These are phyloP conservation scores for Pseudomicrostroma phylloplanum DNA, from an alignment of 1,284 basidiomycete genomes.

Conservation along the genomic window DNA sequence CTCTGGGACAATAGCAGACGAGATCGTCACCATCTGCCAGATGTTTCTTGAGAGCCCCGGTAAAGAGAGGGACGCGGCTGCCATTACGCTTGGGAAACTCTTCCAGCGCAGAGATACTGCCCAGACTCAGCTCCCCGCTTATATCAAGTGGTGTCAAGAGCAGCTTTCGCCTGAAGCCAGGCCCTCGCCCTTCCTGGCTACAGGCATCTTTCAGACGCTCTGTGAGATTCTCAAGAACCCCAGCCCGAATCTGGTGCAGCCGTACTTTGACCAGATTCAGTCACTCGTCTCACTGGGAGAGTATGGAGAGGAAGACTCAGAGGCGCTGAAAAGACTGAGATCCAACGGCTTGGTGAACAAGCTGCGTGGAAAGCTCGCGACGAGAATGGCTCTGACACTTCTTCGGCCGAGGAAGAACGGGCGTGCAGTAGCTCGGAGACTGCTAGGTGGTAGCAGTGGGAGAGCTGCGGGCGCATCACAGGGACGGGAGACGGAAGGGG, in stretches of 20 bases:
- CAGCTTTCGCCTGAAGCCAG: conserved; percentile 48
- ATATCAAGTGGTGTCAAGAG: conserved; percentile 23
- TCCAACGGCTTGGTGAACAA: conserved; percentile 31
- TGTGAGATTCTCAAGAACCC: conserved; percentile 66
- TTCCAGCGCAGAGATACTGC: conserved; percentile 59
- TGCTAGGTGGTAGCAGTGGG: neutral
- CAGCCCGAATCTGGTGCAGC: conserved; percentile 23
- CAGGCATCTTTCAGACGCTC: conserved; percentile 67
- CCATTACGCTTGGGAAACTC: conserved; percentile 65
- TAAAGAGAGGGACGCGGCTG: conserved; percentile 71
- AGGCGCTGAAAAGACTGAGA: conserved; percentile 27
- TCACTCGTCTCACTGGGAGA: conserved; percentile 16
- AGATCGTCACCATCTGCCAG: conserved; percentile 62
- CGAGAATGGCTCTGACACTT: conserved; percentile 38
- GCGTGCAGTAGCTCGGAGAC: neutral
- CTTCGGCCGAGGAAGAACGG: conserved; percentile 22
- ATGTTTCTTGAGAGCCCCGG: conserved; percentile 64
- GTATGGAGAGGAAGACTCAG: conserved; percentile 10
- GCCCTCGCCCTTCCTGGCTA: conserved; percentile 56
- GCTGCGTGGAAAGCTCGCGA: conserved; percentile 42
- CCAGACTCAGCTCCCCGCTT: conserved; percentile 6
- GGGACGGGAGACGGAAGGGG: neutral
- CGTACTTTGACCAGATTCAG: conserved; percentile 21
- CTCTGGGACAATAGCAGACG: conserved; percentile 53
- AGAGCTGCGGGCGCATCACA: neutral